Percentiles rank a stretch among this genome's conserved stretches.
phyloP scores from a whole-genome alignment of 441 rosid species.

The Capsella rubella region DNA sequence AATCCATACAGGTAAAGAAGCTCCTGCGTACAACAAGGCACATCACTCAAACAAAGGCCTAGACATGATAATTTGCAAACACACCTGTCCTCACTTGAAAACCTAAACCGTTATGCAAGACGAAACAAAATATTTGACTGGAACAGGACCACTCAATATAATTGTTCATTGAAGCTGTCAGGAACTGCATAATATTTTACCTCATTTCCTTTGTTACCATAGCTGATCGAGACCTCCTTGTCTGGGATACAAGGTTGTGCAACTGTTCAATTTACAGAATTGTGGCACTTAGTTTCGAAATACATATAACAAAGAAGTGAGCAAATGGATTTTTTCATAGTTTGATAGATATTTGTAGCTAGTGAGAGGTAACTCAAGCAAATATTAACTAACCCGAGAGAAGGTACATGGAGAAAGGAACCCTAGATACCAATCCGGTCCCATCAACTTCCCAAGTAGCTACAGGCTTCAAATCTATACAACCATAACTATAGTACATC shows the following conservation, averaged over 20 bases:
- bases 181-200: constrained; percentile 48
- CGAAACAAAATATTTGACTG: constrained; percentile 6
- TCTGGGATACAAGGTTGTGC: constrained; percentile 52
- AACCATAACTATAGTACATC: constrained; percentile 36
- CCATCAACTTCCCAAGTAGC: constrained; percentile 99
- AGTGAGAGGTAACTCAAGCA: constrained; percentile 28
- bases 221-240: constrained; percentile 85
- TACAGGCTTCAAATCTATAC: constrained; percentile 69
- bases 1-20: constrained; percentile 89
- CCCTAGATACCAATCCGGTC: constrained; percentile 63
- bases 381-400: constrained; percentile 64
- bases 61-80: constrained; percentile 7
- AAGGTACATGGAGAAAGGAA: constrained; percentile 90
- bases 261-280: constrained; percentile 52
- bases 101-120: not conserved
- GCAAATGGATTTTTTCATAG: constrained; percentile 14
- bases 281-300: constrained; percentile 18
- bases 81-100: not conserved
- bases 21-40: constrained; percentile 61
- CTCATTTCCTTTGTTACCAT: constrained; percentile 97
- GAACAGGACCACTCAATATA: constrained; percentile 3
- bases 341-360: constrained; percentile 25
- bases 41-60: constrained; percentile 21
- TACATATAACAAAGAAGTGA: constrained; percentile 6
- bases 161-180: constrained; percentile 15